Conservation (phyloP, 495 filamentous ascomycete genomes). For the Trichoderma virens region DNA sequence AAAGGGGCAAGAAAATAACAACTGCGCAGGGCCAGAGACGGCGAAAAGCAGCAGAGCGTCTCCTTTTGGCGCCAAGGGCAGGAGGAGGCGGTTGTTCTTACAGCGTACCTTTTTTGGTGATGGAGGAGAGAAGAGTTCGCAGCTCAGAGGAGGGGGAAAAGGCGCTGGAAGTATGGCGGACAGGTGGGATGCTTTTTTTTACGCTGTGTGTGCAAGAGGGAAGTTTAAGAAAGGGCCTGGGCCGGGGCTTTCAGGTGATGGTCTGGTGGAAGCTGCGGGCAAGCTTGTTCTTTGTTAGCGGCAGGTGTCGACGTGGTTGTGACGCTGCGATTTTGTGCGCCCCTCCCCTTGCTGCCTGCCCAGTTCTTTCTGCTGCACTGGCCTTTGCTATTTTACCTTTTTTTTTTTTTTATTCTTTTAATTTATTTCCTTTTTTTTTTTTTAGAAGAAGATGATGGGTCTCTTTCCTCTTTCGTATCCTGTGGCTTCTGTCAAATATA, state of each 20-base stretch:
- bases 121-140: neutral
- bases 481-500: neutral
- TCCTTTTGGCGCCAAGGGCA: neutral
- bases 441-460: neutral
- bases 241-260: neutral
- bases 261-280: slow-evolving; percentile 4
- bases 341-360: slow-evolving; percentile 1
- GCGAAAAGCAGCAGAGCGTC: neutral
- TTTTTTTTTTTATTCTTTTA: neutral
- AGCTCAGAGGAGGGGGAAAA: slow-evolving; percentile 1
- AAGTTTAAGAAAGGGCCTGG: neutral
- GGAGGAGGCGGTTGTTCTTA: neutral
- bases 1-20: neutral
- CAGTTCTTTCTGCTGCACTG: neutral
- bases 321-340: slow-evolving; percentile 2
- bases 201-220: neutral
- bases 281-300: neutral
- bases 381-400: neutral
- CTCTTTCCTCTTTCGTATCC: neutral
- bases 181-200: slow-evolving; percentile 6
- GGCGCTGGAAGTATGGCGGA: neutral
- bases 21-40: neutral
- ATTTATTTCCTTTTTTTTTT: neutral
- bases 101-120: neutral
- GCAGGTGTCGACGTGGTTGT: slow-evolving; percentile 9